phyloP scores from a whole-genome alignment of 2,329 filamentous ascomycete genomes.

The Huntiella moniliformis region DNA sequence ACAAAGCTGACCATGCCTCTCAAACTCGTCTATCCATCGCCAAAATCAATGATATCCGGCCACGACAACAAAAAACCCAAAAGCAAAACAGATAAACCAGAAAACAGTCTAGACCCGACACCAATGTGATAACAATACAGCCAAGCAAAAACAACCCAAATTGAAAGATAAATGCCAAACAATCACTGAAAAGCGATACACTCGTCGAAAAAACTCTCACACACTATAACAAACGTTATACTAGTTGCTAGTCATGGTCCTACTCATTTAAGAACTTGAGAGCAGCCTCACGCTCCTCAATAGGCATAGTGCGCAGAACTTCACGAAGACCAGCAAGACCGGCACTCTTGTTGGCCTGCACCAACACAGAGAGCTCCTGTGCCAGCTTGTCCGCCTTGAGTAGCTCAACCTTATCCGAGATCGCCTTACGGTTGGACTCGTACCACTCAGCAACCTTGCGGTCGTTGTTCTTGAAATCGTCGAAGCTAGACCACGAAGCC shows the following conservation, averaged over 20 bases:
- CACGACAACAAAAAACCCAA: neutral
- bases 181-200: neutral
- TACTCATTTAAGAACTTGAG: constrained; percentile 38
- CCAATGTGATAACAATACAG: neutral
- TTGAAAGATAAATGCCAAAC: too few relatives aligned
- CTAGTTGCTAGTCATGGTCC: neutral
- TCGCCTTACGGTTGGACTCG: constrained; percentile 73
- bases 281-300: constrained; percentile 71
- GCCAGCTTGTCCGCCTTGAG: constrained; percentile 56
- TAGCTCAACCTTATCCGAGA: constrained; percentile 67
- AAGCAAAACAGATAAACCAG: neutral
- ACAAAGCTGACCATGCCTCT: constrained; percentile 5
- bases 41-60: neutral
- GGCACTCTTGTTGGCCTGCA: constrained; percentile 38
- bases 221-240: too few relatives aligned
- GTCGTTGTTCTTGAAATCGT: constrained; percentile 62
- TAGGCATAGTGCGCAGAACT: constrained; percentile 69
- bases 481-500: constrained; percentile 63
- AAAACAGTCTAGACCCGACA: constrained; percentile 2
- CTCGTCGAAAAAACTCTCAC: neutral
- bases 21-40: neutral
- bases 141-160: neutral
- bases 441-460: constrained; percentile 83
- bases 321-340: constrained; percentile 73
- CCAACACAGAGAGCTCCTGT: constrained; percentile 26